Evolutionary conservation across 345 rosid species (phyloP).

Genomic region (Rhodamnia rubescens): DNA sequence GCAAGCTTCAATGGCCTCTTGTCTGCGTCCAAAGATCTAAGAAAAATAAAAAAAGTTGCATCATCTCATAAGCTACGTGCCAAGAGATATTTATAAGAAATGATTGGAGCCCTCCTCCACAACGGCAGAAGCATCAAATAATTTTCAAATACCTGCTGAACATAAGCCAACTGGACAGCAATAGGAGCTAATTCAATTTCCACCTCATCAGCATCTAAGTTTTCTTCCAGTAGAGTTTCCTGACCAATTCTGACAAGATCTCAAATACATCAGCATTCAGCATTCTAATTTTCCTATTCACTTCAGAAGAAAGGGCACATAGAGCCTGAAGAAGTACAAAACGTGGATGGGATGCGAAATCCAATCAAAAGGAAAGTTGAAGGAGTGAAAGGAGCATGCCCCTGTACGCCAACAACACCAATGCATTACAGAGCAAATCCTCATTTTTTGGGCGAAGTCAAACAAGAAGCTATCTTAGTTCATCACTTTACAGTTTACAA

Average conservation of each 20-base stretch:
- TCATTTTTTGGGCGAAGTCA: background rate
- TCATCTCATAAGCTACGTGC: background rate
- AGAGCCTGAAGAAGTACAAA: background rate
- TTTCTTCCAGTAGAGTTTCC: conserved; percentile 71
- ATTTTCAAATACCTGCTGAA: conserved; percentile 43
- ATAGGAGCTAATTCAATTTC: conserved; percentile 90
- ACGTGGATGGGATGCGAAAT: background rate
- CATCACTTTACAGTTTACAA: background rate
- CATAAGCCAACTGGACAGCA: conserved; percentile 78
- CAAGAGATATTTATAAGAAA: background rate
- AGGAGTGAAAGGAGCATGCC: background rate
- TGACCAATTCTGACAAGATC: conserved; percentile 60
- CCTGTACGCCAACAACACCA: background rate
- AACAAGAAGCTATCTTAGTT: background rate
- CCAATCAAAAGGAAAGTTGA: background rate
- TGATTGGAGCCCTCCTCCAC: background rate
- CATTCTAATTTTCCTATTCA: background rate
- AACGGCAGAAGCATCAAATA: background rate
- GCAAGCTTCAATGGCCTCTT: conserved; percentile 59
- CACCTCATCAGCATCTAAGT: conserved; percentile 63
- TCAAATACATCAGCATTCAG: background rate
- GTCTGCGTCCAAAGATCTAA: conserved; percentile 61
- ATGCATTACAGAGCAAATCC: background rate
- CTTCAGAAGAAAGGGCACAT: background rate
- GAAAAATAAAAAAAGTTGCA: conserved; percentile 3